A percentile compares a stretch with the other conserved stretches of the same genome.
phyloP scores from a whole-genome alignment of 768 basidiomycete species.

The Kwoniella bestiolae region DNA sequence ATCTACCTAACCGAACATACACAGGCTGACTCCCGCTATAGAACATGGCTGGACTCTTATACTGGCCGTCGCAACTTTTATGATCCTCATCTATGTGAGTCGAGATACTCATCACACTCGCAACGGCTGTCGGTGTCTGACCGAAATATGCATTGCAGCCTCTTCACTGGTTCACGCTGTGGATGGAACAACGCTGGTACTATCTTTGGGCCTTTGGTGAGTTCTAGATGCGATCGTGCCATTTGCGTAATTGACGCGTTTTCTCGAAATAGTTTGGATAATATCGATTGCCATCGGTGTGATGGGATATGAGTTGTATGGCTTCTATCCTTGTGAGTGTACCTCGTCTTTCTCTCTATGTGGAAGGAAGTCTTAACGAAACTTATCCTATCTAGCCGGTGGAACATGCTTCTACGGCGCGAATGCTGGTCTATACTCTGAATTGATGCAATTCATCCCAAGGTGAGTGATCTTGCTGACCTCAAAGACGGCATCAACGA shows the following conservation, averaged over 20 bases:
- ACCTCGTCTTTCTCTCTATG: neutral
- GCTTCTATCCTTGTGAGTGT: slow-evolving; percentile 45
- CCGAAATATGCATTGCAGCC: slow-evolving; percentile 42
- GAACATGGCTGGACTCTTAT: slow-evolving; percentile 58
- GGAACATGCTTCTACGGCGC: slow-evolving; percentile 54
- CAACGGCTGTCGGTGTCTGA: neutral
- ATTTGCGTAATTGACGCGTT: no score
- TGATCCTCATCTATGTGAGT: slow-evolving; percentile 58
- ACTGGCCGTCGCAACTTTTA: slow-evolving; percentile 55
- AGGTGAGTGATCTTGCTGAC: slow-evolving; percentile 28
- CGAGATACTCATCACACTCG: neutral
- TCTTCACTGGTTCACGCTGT: slow-evolving; percentile 45
- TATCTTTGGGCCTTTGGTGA: slow-evolving; percentile 44
- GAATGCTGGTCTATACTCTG: slow-evolving; percentile 53
- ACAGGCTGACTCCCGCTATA: no score
- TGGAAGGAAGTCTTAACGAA: neutral
- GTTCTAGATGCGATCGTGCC: no score
- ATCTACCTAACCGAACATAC: no score
- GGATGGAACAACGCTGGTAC: slow-evolving; percentile 53
- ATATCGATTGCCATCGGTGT: slow-evolving; percentile 37
- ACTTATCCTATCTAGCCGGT: slow-evolving; percentile 28
- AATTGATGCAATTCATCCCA: slow-evolving; percentile 58
- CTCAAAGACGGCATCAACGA: neutral
- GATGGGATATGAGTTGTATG: slow-evolving; percentile 48
- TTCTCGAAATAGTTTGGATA: slow-evolving; percentile 54